A percentile compares a stretch with the other conserved stretches of the same genome.
phyloP scores from a whole-genome alignment of 108 stramenopile genomes.

The Skeletonema menzelii region DNA sequence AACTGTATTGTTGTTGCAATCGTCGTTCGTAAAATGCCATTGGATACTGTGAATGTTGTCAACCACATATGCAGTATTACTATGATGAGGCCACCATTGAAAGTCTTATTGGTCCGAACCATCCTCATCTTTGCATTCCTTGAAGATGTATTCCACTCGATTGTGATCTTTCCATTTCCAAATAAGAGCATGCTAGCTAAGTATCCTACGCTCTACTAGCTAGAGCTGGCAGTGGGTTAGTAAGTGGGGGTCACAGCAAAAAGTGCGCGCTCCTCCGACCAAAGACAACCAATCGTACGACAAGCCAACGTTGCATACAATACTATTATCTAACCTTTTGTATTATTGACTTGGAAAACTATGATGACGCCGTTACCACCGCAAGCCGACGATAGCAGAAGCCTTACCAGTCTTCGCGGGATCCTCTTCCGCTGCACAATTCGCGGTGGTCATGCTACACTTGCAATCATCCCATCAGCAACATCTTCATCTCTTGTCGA shows the following conservation, averaged over 20 bases:
- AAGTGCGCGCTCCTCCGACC: too few species aligned
- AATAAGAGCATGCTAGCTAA: background rate
- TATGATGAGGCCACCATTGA: constrained; percentile 37
- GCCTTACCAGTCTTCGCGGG: constrained; percentile 15
- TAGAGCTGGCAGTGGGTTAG: too few species aligned
- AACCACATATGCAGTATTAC: constrained; percentile 9
- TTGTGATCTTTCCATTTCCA: constrained; percentile 7
- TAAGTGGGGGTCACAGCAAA: too few species aligned
- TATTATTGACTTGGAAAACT: too few species aligned
- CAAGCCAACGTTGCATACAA: too few species aligned
- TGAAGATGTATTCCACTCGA: constrained; percentile 9
- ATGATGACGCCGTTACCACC: too few species aligned
- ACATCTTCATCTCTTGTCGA: background rate
- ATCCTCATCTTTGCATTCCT: constrained; percentile 9
- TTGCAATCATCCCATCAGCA: constrained; percentile 46
- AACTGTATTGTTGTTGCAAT: constrained; percentile 9
- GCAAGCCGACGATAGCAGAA: too few species aligned
- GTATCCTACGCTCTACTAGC: too few species aligned
- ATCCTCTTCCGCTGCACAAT: constrained; percentile 63
- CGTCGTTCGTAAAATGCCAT: constrained; percentile 26
- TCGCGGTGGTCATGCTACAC: constrained; percentile 41
- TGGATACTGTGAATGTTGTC: constrained; percentile 15
- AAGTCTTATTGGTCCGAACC: constrained; percentile 2
- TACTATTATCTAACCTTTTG: too few species aligned
- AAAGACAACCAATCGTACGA: too few species aligned